Percentiles rank a stretch among this genome's conserved stretches.
phyloP scores from a whole-genome alignment of 2,329 filamentous ascomycete species.

The Fusarium penzigii region DNA sequence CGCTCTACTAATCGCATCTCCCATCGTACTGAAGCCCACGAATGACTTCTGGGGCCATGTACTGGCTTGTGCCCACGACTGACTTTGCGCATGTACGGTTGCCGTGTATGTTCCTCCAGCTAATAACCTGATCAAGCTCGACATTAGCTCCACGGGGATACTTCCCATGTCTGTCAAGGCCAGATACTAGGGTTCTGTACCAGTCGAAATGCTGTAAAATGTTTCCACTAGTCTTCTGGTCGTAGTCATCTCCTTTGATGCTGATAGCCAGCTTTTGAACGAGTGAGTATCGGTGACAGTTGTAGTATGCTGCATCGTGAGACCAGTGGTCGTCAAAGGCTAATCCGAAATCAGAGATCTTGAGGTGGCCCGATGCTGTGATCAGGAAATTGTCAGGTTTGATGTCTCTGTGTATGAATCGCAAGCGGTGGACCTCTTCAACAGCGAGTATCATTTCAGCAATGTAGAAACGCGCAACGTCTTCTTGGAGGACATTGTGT shows the following conservation, averaged over 20 bases:
- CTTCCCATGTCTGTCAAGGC: conserved; percentile 35
- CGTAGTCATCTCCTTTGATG: conserved; percentile 72
- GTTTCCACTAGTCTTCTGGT: conserved; percentile 55
- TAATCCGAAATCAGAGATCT: conserved; percentile 94
- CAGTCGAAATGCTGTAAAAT: conserved; percentile 36
- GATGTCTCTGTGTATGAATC: conserved; percentile 92
- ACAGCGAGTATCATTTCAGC: conserved; percentile 96
- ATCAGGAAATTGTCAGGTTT: conserved; percentile 98
- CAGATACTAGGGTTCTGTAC: conserved; percentile 32
- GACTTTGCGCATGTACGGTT: conserved; percentile 77
- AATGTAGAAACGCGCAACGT: conserved; percentile 80
- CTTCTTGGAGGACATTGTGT: conserved; percentile 79
- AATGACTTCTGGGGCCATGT: conserved; percentile 96
- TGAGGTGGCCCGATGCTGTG: conserved; percentile 82
- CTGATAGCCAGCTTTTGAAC: conserved; percentile 74
- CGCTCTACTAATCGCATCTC: conserved; percentile 95
- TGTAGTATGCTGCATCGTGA: conserved; percentile 86
- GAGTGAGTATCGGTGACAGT: conserved; percentile 76
- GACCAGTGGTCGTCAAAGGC: conserved; percentile 96
- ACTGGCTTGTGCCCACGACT: conserved; percentile 93
- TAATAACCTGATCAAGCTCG: conserved; percentile 50
- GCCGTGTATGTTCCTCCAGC: conserved; percentile 69
- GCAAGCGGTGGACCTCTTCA: conserved; percentile 84
- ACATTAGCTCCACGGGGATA: conserved; percentile 29
- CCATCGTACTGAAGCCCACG: conserved; percentile 82